Evolutionary conservation across 2,329 filamentous ascomycete genomes (phyloP).

Genomic region (Sporothrix schenckii): DNA sequence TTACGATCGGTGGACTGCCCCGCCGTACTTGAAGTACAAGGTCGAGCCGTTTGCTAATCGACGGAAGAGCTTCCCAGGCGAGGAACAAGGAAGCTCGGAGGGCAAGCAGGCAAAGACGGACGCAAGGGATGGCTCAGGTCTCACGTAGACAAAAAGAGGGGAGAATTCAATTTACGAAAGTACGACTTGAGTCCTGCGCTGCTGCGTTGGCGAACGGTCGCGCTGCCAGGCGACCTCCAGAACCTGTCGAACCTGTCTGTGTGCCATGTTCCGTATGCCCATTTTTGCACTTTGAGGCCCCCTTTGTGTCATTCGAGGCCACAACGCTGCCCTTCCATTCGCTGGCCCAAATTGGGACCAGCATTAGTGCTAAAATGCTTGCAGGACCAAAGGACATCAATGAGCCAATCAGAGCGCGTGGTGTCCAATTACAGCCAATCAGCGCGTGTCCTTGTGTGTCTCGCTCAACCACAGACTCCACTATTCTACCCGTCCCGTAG

Average conservation of each 20-base stretch:
- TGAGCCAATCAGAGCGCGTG: conserved; percentile 29
- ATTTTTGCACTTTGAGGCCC: conserved; percentile 2
- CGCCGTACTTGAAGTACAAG: not conserved
- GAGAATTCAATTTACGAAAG: conserved; percentile 9
- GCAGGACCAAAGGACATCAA: not conserved
- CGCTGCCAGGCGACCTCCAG: not conserved
- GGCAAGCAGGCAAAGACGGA: not conserved
- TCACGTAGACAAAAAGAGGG: not conserved
- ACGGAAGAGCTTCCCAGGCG: not conserved
- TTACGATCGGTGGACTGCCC: not conserved
- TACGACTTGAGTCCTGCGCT: conserved; percentile 5
- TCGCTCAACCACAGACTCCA: not conserved
- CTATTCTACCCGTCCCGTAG: conserved; percentile 16
- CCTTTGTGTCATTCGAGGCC: not conserved
- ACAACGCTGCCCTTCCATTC: not conserved
- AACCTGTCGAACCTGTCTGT: no score
- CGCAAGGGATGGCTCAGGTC: conserved; percentile 12
- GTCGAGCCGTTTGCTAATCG: not conserved
- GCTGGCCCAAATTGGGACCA: conserved; percentile 27
- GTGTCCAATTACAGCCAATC: not conserved
- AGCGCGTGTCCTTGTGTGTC: not conserved
- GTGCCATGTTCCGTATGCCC: not conserved
- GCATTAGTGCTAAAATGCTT: conserved; percentile 31
- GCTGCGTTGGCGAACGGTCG: conserved; percentile 27
- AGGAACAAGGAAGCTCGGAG: conserved; percentile 3